Conservation (phyloP, 495 filamentous ascomycete genomes). For the Bryoglossum gracile region DNA sequence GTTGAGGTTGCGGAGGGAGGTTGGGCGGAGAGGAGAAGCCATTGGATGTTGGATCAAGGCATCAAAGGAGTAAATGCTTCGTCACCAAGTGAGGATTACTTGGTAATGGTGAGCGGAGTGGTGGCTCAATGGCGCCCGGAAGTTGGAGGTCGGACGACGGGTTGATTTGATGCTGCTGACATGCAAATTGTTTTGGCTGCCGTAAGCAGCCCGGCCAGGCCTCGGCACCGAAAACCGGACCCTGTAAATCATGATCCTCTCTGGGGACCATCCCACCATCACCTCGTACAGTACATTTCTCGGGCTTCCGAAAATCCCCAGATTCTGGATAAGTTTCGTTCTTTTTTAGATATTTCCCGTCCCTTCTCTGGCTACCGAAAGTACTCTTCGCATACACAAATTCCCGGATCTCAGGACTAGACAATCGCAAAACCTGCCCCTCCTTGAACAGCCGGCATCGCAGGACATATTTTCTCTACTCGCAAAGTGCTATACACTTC, state of each 20-base stretch:
- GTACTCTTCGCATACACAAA: too few relatives aligned
- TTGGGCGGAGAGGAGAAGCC: conserved; percentile 13
- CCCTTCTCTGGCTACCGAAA: neutral
- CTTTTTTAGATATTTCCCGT: neutral
- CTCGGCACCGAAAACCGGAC: neutral
- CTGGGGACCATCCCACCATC: neutral
- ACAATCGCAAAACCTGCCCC: too few relatives aligned
- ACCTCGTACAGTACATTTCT: too few relatives aligned
- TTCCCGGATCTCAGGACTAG: neutral
- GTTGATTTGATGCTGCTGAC: conserved; percentile 8
- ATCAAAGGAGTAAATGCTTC: neutral
- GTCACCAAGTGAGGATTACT: neutral
- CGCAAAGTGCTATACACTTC: conserved; percentile 2
- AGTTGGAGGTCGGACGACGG: neutral
- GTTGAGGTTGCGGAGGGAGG: conserved; percentile 24
- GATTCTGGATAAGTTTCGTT: too few relatives aligned
- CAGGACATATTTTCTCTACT: conserved; percentile 14
- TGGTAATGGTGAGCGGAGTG: conserved; percentile 3
- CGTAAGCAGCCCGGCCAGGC: conserved; percentile 7
- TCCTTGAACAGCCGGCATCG: too few relatives aligned
- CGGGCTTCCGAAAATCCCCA: neutral
- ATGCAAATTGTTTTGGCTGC: conserved; percentile 11
- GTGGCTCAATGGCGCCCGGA: neutral
- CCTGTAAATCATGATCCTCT: conserved; percentile 1
- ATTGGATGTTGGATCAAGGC: neutral